Evolutionary conservation across 2,329 filamentous ascomycete genomes (phyloP), one percentile per base, ranked within the genome.

Genomic region (Epichloe elymi): DNA sequence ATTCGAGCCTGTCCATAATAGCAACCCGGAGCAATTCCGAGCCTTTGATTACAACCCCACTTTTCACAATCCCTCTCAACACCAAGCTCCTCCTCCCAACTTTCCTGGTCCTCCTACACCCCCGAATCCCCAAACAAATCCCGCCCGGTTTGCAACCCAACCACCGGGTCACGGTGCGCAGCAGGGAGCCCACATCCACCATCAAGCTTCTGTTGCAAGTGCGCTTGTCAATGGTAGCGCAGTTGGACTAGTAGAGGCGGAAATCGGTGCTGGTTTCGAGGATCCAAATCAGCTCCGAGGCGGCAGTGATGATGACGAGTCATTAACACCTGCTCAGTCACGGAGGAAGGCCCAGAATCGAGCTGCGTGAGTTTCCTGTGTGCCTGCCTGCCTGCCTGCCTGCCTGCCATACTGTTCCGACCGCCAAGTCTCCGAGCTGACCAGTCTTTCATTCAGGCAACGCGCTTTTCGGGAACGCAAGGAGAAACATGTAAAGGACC

Each of bases 401-500:
- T 23, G 11, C 20, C n/a, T 12, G 12, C 15, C 10, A 23, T 30
- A 4, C 4, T 39, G 47, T 12, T 12, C 23, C 8, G 12, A 5
- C 14, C n/a, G 46, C 23, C 33, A 44, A 26, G n/a, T 26, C 53
- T 20, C n/a, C 49, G 3, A 2, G 15, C 14, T 51, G 30, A 52
- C 38, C 17, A 15, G 8, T 8, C 30, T 33, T 33, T 30, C n/a
- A 17, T 37, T 30, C 56, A 96, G 91, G 46, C 93, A 97, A 75
- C 85, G 91, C 60, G 91, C 93, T 35, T 97, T 97, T 67, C 88
- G 91, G 54, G 91, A 97, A 68, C 85, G 91, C 59, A 97, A 97
- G 68, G 91, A 97, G 66, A 85, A 83, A 52, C 90, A 95, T 62
- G 89, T 97, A 55, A 90, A 90, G 65, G 89, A 97, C 54, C 82